Evolutionary conservation across 345 rosid species (phyloP).

Genomic region (Luvunga scandens): DNA sequence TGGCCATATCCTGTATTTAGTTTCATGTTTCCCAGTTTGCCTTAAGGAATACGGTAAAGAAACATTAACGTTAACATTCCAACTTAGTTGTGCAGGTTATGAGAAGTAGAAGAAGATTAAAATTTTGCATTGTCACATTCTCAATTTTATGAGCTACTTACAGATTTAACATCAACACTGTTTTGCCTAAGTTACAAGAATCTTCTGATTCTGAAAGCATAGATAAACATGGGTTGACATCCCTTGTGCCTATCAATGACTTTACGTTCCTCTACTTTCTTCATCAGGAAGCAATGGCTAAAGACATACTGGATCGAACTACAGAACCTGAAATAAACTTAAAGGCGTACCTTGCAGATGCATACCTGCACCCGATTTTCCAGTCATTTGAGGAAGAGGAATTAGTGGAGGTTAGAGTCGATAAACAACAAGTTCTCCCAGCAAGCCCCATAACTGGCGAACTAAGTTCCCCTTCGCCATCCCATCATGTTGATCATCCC

Average conservation of each 20-base stretch:
- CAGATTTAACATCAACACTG: too few species aligned
- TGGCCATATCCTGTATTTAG: neutral
- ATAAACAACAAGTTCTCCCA: conserved; percentile 35
- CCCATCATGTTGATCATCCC: conserved; percentile 41
- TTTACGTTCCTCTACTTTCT: conserved; percentile 5
- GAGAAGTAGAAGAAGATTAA: neutral
- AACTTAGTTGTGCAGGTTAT: neutral
- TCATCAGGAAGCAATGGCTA: conserved; percentile 89
- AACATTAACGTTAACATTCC: too few species aligned
- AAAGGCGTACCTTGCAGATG: conserved; percentile 76
- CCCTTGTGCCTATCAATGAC: neutral
- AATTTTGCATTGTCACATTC: neutral
- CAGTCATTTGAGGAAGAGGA: conserved; percentile 57
- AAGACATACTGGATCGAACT: conserved; percentile 57
- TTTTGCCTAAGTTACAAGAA: too few species aligned
- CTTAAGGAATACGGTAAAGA: too few species aligned
- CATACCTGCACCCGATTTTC: conserved; percentile 94
- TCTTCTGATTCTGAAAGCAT: too few species aligned
- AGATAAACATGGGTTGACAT: neutral
- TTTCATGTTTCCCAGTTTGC: neutral
- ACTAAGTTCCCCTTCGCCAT: conserved; percentile 56
- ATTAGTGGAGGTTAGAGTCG: conserved; percentile 46
- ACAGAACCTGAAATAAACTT: conserved; percentile 56
- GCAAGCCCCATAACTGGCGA: conserved; percentile 41
- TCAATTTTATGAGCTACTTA: neutral